A percentile compares a stretch with the other conserved stretches of the same genome.
These are phyloP conservation scores for Russula compacta DNA, from an alignment of 768 basidiomycete genomes.

Conservation along the genomic window DNA sequence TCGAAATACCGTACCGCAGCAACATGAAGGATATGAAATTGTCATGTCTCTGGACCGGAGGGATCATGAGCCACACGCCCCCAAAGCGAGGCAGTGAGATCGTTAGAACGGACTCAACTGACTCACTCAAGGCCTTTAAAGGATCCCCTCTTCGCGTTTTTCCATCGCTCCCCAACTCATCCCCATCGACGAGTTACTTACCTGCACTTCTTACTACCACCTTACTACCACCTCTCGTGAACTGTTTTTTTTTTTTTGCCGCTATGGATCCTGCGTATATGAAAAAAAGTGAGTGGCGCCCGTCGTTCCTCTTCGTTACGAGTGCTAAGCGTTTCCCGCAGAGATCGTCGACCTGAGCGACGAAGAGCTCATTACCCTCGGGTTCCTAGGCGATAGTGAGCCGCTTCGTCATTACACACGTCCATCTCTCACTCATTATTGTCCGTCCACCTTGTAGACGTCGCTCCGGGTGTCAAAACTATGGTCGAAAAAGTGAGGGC, in stretches of 20 bases:
- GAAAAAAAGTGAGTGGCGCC: constrained; percentile 25
- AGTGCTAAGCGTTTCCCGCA: constrained; percentile 26
- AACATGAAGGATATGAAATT: too few species aligned
- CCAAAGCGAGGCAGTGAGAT: too few species aligned
- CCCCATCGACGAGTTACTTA: constrained; percentile 10
- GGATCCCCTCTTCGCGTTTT: background rate
- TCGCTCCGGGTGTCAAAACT: constrained; percentile 9
- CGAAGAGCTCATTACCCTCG: constrained; percentile 14
- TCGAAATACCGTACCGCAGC: too few species aligned
- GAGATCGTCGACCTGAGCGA: constrained; percentile 24
- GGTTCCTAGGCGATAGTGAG: constrained; percentile 21
- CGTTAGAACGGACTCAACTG: background rate
- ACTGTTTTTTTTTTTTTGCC: constrained; percentile 12
- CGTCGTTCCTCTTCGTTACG: constrained; percentile 24
- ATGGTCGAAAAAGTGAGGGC: constrained; percentile 23
- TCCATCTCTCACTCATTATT: constrained; percentile 19
- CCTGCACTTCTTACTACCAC: constrained; percentile 11
- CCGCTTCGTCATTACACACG: constrained; percentile 15
- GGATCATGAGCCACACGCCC: too few species aligned
- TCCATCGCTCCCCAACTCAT: constrained; percentile 5
- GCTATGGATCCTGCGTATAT: constrained; percentile 19
- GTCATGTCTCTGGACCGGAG: too few species aligned
- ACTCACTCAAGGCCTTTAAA: background rate
- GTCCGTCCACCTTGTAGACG: constrained; percentile 23
- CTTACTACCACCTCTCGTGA: background rate